Conservation (phyloP, 148 eudicot genomes). For the Beta vulgaris region DNA sequence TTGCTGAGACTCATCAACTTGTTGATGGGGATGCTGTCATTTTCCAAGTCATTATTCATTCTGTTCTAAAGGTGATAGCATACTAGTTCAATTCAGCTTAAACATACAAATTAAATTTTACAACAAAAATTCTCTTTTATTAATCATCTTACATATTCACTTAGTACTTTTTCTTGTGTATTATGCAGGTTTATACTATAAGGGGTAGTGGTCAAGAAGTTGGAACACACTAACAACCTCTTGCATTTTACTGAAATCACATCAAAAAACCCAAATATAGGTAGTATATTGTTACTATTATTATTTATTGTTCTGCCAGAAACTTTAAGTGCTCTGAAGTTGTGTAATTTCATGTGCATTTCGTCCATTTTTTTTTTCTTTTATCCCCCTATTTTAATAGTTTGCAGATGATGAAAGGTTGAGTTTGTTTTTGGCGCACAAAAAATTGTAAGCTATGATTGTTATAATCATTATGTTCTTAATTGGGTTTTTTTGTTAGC, state of each 20-base stretch:
- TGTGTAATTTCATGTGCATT: too few species aligned
- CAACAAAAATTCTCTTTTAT: too few species aligned
- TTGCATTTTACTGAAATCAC: neutral
- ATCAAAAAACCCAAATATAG: neutral
- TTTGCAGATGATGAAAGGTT: conserved; percentile 16
- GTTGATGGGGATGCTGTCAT: conserved; percentile 85
- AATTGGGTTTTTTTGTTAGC: too few species aligned
- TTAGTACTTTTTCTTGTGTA: neutral
- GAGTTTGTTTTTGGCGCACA: conserved; percentile 1
- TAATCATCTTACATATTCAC: neutral
- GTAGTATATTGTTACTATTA: neutral
- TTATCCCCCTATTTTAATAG: neutral
- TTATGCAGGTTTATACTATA: conserved; percentile 23
- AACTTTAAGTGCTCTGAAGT: neutral
- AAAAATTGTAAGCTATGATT: conserved; percentile 14
- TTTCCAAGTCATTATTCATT: conserved; percentile 53
- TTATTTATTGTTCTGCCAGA: neutral
- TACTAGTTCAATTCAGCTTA: neutral
- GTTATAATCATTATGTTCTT: conserved; percentile 18
- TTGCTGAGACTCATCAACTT: conserved; percentile 60
- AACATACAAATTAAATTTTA: neutral
- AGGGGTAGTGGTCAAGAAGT: conserved; percentile 20
- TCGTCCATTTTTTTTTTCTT: too few species aligned
- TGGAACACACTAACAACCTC: conserved; percentile 11
- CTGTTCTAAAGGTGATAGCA: conserved; percentile 55